Base-by-base conservation (phyloP, 768 basidiomycete species). In the Xerocomellus intermedius region DNA sequence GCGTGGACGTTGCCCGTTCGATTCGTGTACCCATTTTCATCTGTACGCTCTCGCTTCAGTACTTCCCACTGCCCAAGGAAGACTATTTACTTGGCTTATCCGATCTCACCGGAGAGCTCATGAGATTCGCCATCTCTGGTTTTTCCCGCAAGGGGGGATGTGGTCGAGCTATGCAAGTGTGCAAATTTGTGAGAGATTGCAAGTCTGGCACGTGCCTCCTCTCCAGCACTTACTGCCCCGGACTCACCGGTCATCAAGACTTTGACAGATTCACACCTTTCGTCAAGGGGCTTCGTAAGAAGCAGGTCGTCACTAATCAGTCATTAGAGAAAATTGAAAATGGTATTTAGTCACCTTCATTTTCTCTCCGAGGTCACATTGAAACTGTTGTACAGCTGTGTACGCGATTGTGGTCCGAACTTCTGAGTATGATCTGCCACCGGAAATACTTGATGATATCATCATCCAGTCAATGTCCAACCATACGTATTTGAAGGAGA, bases 311-410 rank as follows among this genome's bases (percentile, higher is more conserved):
- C 17, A 96, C 94, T 1, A 73, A 79, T 3, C 85, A 90, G 62
- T 96, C 93, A n/a, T 77, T 99, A 8, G 83, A 86, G 65, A 99
- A 98, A 73, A 95, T 98, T 48, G 96, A 99, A 79, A 83, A 87
- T 64, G 93, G 95, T 96, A 59, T 42, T 35, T 36, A 12, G 12
- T 2, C 56, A 21, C 39, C 16, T 51, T 54, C 26, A n/a, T 51
- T 28, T 37, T 46, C n/a, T 33, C 22, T 28, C 22, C 45, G 6
- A 19, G 14, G 38, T 43, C 44, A 37, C 17, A 22, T 54, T 64
- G 36, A 62, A 51, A 45, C 49, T 13, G 39, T 49, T 22, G 10
- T 43, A 8, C 57, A 91, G 90, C 86, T 43, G 83, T 82, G 42
- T 92, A 91, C 64, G 82, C 89, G 5, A 81, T 91, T 47, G 77